Conservation (phyloP, 495 filamentous ascomycete species). For the Hypoxylon lenormandii region DNA sequence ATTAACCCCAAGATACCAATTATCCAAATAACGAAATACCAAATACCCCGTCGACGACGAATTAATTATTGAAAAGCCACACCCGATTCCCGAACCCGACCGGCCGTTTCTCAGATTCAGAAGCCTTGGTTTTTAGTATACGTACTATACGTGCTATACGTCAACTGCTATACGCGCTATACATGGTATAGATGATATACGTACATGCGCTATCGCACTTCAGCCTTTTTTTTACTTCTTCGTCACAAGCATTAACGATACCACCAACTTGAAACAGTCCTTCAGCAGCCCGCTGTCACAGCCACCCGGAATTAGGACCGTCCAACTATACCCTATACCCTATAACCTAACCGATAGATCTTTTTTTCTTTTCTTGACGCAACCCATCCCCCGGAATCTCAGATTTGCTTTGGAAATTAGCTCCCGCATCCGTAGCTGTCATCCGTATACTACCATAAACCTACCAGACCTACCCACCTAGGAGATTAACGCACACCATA, state of each 20-base stretch:
- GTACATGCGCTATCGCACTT: conserved; percentile 22
- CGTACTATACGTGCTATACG: too few species aligned
- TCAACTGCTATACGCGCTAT: too few species aligned
- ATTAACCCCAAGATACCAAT: background rate
- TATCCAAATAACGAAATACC: conserved; percentile 3
- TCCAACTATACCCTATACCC: conserved; percentile 33
- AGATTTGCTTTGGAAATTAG: conserved; percentile 18
- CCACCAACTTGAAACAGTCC: conserved; percentile 46
- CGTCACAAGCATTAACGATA: conserved; percentile 38
- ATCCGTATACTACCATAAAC: background rate
- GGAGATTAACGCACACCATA: conserved; percentile 19
- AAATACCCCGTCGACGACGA: conserved; percentile 7
- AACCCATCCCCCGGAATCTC: conserved; percentile 12
- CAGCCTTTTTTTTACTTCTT: conserved; percentile 22
- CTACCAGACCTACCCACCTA: conserved; percentile 15
- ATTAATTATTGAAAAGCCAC: conserved; percentile 23
- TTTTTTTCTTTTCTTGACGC: conserved; percentile 15
- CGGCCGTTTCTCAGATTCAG: conserved; percentile 24
- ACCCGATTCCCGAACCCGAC: conserved; percentile 10
- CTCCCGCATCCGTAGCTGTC: conserved; percentile 11
- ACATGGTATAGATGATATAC: background rate
- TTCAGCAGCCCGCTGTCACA: conserved; percentile 30
- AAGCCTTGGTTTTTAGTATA: conserved; percentile 21
- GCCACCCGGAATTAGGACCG: conserved; percentile 26
- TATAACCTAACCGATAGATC: background rate